Evolutionary conservation across 2,329 filamentous ascomycete species (phyloP).

Genomic region (Xylaria polymorpha): DNA sequence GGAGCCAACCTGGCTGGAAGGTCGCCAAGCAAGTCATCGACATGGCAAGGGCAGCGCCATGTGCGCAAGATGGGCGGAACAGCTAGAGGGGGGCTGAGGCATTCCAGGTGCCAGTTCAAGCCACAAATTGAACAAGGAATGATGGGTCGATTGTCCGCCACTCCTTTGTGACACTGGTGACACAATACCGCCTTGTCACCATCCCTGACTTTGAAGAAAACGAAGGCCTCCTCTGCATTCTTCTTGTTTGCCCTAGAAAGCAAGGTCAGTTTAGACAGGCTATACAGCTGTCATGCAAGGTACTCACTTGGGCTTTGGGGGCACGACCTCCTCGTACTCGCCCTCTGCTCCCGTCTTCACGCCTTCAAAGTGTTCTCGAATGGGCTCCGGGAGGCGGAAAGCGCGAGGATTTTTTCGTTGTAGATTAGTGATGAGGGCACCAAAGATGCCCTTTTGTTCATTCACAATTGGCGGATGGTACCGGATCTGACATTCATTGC

Average conservation of each 20-base stretch:
- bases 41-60: slow-evolving; percentile 91
- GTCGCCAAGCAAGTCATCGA: slow-evolving; percentile 76
- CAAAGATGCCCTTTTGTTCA: slow-evolving; percentile 68
- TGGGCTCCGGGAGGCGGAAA: slow-evolving; percentile 75
- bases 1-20: slow-evolving; percentile 67
- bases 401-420: slow-evolving; percentile 77
- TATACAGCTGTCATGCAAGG: background rate
- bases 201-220: slow-evolving; percentile 76
- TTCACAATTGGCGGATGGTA: slow-evolving; percentile 58
- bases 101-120: slow-evolving; percentile 91
- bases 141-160: slow-evolving; percentile 74
- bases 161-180: slow-evolving; percentile 76
- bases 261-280: slow-evolving; percentile 47
- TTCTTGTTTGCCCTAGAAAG: slow-evolving; percentile 59
- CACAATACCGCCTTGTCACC: slow-evolving; percentile 81
- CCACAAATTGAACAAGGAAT: slow-evolving; percentile 85
- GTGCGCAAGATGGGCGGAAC: slow-evolving; percentile 79
- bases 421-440: slow-evolving; percentile 70
- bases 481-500: slow-evolving; percentile 73
- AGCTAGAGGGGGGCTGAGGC: slow-evolving; percentile 84
- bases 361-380: slow-evolving; percentile 82
- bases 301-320: slow-evolving; percentile 68
- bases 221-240: slow-evolving; percentile 70
- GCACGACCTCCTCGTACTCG: slow-evolving; percentile 78
- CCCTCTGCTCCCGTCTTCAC: slow-evolving; percentile 81